phyloP scores from a whole-genome alignment of 1,139 yeast genomes.

The Yamadazyma blattariae region DNA sequence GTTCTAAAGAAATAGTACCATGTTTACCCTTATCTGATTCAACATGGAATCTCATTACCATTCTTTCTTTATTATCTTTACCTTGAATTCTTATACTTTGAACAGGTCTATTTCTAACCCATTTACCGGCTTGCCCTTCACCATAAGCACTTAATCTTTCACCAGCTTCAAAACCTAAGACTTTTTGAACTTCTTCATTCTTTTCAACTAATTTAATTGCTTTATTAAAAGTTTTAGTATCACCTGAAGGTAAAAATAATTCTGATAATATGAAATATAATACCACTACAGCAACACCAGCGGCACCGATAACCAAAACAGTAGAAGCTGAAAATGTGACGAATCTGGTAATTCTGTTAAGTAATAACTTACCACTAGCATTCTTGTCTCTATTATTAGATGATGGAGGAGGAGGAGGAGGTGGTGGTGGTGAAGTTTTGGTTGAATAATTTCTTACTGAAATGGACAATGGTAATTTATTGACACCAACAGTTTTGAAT shows the following conservation, averaged over 20 bases:
- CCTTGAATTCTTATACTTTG: conserved; percentile 55
- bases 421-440: conserved; percentile 13
- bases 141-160: conserved; percentile 82
- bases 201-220: conserved; percentile 76
- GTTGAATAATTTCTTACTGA: conserved; percentile 13
- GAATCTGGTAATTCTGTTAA: conserved; percentile 47
- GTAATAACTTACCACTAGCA: conserved; percentile 36
- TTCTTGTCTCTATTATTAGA: conserved; percentile 37
- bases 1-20: conserved; percentile 78
- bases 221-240: conserved; percentile 83
- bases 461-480: conserved; percentile 1
- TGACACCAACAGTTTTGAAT: too few species aligned
- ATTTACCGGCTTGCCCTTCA: conserved; percentile 56
- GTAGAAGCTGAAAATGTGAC: conserved; percentile 63
- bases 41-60: conserved; percentile 83
- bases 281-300: conserved; percentile 67
- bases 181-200: conserved; percentile 56
- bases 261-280: conserved; percentile 76
- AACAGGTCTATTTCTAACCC: conserved; percentile 89
- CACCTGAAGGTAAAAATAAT: conserved; percentile 84
- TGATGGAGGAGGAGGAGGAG: conserved; percentile 41
- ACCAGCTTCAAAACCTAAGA: conserved; percentile 53
- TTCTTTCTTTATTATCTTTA: conserved; percentile 73
- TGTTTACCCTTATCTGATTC: conserved; percentile 53
- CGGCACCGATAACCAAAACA: conserved; percentile 60